Conservation (phyloP, 192 early-diverging fungal genomes). For the Phlyctochytrium bullatum region DNA sequence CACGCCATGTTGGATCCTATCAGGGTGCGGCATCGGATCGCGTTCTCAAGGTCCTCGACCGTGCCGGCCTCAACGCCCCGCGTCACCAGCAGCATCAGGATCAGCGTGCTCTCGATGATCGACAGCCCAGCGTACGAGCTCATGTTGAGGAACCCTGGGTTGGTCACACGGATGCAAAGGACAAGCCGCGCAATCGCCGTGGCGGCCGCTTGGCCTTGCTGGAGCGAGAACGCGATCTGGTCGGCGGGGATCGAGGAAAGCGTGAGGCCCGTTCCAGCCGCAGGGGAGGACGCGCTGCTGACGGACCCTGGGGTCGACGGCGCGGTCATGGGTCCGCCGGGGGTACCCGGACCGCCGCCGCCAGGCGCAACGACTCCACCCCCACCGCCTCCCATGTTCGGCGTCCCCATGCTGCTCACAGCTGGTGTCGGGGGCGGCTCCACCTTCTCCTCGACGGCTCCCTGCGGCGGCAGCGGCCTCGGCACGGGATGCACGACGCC, state of each 20-base stretch:
- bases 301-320: background rate
- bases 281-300: background rate
- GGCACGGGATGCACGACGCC: too few species aligned
- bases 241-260: background rate
- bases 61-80: background rate
- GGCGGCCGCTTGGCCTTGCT: conserved; percentile 3
- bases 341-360: background rate
- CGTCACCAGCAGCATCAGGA: background rate
- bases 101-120: background rate
- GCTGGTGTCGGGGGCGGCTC: background rate
- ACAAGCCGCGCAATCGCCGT: background rate
- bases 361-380: background rate
- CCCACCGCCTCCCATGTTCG: background rate
- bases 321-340: background rate
- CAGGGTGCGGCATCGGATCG: background rate
- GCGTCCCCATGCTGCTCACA: background rate
- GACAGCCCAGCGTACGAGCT: conserved; percentile 1
- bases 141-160: background rate
- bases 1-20: background rate
- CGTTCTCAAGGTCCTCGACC: conserved; percentile 1
- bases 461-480: too few species aligned
- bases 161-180: background rate
- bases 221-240: conserved; percentile 2
- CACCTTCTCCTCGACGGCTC: background rate
- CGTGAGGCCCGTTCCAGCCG: background rate